Evolutionary conservation across 768 basidiomycete genomes (phyloP), one percentile per base, ranked within the genome.

Genomic region (Lactarius akahatsu): DNA sequence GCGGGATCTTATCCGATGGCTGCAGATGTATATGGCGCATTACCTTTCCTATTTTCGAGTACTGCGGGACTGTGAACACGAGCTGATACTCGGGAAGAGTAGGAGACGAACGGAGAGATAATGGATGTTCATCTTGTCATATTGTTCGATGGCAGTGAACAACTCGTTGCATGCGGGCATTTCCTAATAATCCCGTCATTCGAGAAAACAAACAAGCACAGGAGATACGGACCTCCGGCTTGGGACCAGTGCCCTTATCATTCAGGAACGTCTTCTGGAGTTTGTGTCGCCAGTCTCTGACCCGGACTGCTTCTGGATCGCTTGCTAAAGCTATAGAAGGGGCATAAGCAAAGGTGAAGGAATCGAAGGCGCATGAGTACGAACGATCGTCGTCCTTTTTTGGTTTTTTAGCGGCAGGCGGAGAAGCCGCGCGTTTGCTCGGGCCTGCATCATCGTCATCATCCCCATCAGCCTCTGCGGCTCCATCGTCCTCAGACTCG

Each of bases 281-380:
- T 76, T 86, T 90, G 76, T 96, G 94, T 70, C 96, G 82, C 94
- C 95, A 96, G 65, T 92, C 90, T 73, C 91, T 88, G 71, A 96
- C 93, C 75, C 89, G 88, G 62, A 79, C 72, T 28, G 86, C 89
- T 67, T 90, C 88, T 1, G 82, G 82, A 75, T 90, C 87, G 58
- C 75, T 78, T 50, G 79, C 76, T 62, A 86, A 69, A 60, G 80
- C 80, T 64, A 80, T 81, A 81, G 59, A 20, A 36, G 59, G 56
- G 52, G 57, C 23, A 63, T 57, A 41, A 36, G 55, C 18, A 6
- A 13, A 34, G 23, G 45, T 16, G 13, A 13, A 15, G 36, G 20
- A 4, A 1, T n/a, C 16, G 36, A 28, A 57, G 28, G 38, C 10
- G 16, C 34, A 41, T 88, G 88, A 78, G 72, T 89, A 78, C 57